Evolutionary conservation across 2,329 filamentous ascomycete genomes (phyloP), one percentile per base, ranked within the genome.

Genomic region (Apiospora saccharicola): DNA sequence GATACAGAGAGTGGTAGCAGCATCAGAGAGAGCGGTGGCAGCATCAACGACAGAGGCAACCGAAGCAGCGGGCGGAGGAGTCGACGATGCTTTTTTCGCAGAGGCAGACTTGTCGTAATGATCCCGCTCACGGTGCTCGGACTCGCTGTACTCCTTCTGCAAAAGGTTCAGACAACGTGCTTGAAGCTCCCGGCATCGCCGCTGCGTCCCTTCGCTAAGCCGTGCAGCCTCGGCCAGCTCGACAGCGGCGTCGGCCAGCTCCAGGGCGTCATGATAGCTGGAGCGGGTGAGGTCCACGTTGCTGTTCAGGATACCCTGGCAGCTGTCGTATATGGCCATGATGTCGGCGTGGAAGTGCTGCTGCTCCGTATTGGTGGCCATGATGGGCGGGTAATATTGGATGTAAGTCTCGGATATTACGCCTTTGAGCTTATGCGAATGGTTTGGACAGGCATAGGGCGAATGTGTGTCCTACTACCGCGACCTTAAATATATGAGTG

Each of bases 181-280:
- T 44, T 49, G 67, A 13, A 69, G 37, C 67, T 13, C 26, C 4
- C 26, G 44, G 26, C 19, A 49, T 19, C 10, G 8, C 44, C 22
- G 6, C 44, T 37, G 8, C 8, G 14, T 41, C 24, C n/a, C 44
- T 13, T 46, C 16, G 16, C n/a, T 8, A 2, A 49, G 67, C 19
- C 3, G 26, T 19, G 44, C 67, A n/a, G 12, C 44, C 16, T 30
- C 67, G 3, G 67, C 67, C 24, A 49, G 16, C 4, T 49, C 44
- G 19, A n/a, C 13, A 44, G 44, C 67, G 26, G 67, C 67, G 44
- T 68, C 67, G 14, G 24, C 43, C 43, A 49, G 44, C 44, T 24
- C 16, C 12, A 69, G 67, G 4, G 67, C 67, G 10, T 69, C 67
- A 26, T 69, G 44, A 26, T 49, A 69, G 24, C 49, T 8, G 24